Conservation (phyloP, 805 yeast genomes). For the Kluyveromyces aestuarii region DNA sequence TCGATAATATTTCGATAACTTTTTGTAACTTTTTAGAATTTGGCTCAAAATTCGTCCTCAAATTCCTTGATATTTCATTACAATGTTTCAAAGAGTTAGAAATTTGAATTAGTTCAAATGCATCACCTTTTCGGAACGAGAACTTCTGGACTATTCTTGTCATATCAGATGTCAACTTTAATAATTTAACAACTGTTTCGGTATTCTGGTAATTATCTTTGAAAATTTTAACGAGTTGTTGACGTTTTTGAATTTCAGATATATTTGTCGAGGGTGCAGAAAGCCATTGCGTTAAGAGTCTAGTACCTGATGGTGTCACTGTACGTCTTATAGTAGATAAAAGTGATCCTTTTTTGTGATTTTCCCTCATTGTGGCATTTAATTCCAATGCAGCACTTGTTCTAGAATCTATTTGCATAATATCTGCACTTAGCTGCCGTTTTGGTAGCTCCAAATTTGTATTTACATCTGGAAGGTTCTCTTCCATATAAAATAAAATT, state of each 20-base stretch:
- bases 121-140: constrained; percentile 40
- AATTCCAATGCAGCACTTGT: constrained; percentile 73
- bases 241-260: constrained; percentile 47
- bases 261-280: constrained; percentile 65
- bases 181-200: constrained; percentile 26
- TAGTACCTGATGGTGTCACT: constrained; percentile 69
- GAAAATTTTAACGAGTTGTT: constrained; percentile 40
- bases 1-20: constrained; percentile 11
- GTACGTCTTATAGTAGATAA: constrained; percentile 65
- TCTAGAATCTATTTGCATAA: constrained; percentile 72
- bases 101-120: constrained; percentile 36
- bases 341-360: constrained; percentile 57
- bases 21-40: background rate
- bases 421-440: constrained; percentile 40
- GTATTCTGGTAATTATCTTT: constrained; percentile 23
- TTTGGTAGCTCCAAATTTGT: constrained; percentile 61
- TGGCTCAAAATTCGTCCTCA: constrained; percentile 5
- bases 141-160: constrained; percentile 50
- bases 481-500: constrained; percentile 57
- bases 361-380: constrained; percentile 46
- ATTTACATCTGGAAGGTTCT: constrained; percentile 61
- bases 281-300: constrained; percentile 75
- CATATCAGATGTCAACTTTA: constrained; percentile 47
- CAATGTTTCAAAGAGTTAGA: constrained; percentile 33
- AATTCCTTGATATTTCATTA: constrained; percentile 22